Base-by-base conservation (phyloP, 2,329 filamentous ascomycete genomes). In the Botrytis medusae region DNA sequence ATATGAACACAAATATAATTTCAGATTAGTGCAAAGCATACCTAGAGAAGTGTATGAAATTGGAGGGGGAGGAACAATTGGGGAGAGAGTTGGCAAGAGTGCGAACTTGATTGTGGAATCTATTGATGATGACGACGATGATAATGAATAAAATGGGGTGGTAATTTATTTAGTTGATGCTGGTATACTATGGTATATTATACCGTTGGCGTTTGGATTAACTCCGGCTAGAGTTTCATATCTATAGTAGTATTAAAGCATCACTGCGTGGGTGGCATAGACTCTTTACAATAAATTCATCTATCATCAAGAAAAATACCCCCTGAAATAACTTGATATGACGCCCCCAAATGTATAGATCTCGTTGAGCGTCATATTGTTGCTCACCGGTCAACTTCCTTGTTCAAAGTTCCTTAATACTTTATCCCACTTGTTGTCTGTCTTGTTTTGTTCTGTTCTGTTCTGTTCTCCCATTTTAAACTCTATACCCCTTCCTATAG, bases 61-160 rank as follows among this genome's bases (percentile, higher is more conserved):
- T 8, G 89, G 90, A 72, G 84, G 85, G 54, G 88, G 87, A 0
- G 89, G 88, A 6, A 91, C 89, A 34, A 87, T 98, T 78, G 87
- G 87, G 42, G 88, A 93, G 76, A 88, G 89, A 77, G 91, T 98
- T 80, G 94, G 95, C 5, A 87, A 91, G 77, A 95, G 93, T 76
- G 94, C 92, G 4, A 97, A 97, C 82, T 83, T 99, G 73, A 93
- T 98, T 77, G 95, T 98, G 20, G 96, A 99, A 37, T 85, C 87
- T 6, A 86, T 89, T 40, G 88, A 88, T 22, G 75, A 77, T n/a
- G 79, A 79, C 2, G 77, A 79, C 20, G 76, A 77, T 29, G 75
- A 78, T 62, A 67, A 73, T 34, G 34, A 63, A 63, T 54, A 54
- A 20, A 25, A 34, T 44, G 4, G 32, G 40, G 25, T 48, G 22